phyloP scores from a whole-genome alignment of 371 early-diverging fungal species.

The Cokeromyces recurvatus region DNA sequence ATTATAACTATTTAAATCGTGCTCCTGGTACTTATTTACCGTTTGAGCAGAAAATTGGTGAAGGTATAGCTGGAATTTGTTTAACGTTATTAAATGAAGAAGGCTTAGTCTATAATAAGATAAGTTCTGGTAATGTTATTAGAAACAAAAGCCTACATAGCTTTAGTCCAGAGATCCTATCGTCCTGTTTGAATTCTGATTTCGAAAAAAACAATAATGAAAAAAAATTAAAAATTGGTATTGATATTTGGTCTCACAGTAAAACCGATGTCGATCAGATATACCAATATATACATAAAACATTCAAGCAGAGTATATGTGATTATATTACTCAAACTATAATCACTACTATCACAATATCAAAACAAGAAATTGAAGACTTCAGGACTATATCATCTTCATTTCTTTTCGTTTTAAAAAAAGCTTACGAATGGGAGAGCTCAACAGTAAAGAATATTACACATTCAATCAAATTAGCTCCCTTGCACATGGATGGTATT shows the following conservation, averaged over 20 bases:
- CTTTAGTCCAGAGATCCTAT: constrained; percentile 1
- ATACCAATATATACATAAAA: constrained; percentile 42
- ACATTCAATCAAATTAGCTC: constrained; percentile 16
- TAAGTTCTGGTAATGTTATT: neutral
- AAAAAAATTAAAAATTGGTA: constrained; percentile 35
- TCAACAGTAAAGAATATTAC: constrained; percentile 52
- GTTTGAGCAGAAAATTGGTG: constrained; percentile 63
- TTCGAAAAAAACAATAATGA: constrained; percentile 9
- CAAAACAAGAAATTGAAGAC: neutral
- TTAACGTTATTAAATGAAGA: constrained; percentile 7
- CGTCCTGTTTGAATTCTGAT: constrained; percentile 18
- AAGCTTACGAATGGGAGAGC: constrained; percentile 46
- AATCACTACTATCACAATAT: constrained; percentile 10
- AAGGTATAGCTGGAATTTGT: constrained; percentile 67
- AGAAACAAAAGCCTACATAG: too few species aligned
- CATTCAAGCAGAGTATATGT: constrained; percentile 58
- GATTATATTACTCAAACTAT: constrained; percentile 67
- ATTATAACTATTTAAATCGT: constrained; percentile 38
- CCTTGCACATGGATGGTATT: constrained; percentile 40
- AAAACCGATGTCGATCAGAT: constrained; percentile 49
- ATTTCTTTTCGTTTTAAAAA: constrained; percentile 26
- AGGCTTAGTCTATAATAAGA: constrained; percentile 3
- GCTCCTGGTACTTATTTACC: constrained; percentile 42
- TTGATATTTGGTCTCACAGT: constrained; percentile 74
- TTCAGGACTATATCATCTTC: too few species aligned